phyloP scores from a whole-genome alignment of 1,139 yeast genomes.

The Geotrichum armillariae region DNA sequence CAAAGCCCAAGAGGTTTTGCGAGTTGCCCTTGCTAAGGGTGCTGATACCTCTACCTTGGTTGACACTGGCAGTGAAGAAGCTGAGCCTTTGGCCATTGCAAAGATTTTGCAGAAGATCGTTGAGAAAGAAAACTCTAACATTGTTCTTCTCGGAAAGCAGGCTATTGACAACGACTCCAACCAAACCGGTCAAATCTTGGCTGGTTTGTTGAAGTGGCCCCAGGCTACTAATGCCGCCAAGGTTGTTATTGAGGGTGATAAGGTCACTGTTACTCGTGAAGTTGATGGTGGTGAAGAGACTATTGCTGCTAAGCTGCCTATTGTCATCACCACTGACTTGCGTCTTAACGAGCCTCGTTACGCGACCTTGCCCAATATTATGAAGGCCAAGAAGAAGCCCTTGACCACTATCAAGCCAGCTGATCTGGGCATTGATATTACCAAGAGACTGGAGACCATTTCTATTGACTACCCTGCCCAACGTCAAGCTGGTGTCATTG shows the following conservation, averaged over 20 bases:
- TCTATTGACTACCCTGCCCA: conserved; percentile 83
- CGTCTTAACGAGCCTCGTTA: conserved; percentile 94
- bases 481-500: conserved; percentile 80
- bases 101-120: conserved; percentile 76
- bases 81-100: conserved; percentile 92
- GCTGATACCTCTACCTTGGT: conserved; percentile 83
- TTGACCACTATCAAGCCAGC: conserved; percentile 65
- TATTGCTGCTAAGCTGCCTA: conserved; percentile 72
- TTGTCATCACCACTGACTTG: conserved; percentile 87
- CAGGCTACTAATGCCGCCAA: conserved; percentile 97
- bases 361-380: conserved; percentile 89
- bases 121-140: conserved; percentile 67
- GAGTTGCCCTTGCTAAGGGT: conserved; percentile 93
- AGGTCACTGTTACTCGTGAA: conserved; percentile 81
- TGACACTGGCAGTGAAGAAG: conserved; percentile 63
- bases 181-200: conserved; percentile 97
- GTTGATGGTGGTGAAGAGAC: conserved; percentile 94
- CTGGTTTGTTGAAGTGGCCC: conserved; percentile 94
- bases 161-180: conserved; percentile 94
- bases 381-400: conserved; percentile 98
- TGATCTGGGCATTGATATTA: conserved; percentile 69
- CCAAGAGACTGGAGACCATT: conserved; percentile 65
- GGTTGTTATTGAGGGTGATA: conserved; percentile 61
- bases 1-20: conserved; percentile 82
- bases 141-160: conserved; percentile 90